These are phyloP conservation scores for Oenanthe javanica DNA, from an alignment of 140 eudicot genomes.

Conservation along the genomic window DNA sequence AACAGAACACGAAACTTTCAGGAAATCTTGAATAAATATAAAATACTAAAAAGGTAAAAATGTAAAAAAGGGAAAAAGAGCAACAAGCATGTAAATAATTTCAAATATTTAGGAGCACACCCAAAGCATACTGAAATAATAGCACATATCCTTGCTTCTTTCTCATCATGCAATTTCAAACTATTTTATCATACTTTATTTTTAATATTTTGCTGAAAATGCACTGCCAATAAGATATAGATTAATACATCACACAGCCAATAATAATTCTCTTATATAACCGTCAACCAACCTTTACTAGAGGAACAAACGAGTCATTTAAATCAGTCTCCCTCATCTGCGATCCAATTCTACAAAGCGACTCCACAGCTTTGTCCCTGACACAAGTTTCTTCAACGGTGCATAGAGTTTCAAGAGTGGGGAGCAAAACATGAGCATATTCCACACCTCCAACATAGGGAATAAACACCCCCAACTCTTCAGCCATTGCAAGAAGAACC, in stretches of 20 bases:
- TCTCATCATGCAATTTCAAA: neutral
- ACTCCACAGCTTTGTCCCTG: slow-evolving; percentile 95
- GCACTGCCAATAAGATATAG: neutral
- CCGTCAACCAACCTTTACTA: slow-evolving; percentile 67
- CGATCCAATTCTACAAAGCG: slow-evolving; percentile 81
- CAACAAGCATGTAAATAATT: neutral
- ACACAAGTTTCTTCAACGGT: slow-evolving; percentile 98
- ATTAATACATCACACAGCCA: neutral
- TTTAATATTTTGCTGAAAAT: neutral
- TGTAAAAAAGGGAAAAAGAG: neutral
- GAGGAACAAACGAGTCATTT: slow-evolving; percentile 75
- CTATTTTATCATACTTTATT: neutral
- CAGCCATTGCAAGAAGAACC: slow-evolving; percentile 97
- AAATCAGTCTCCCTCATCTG: slow-evolving; percentile 91
- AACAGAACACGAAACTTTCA: neutral
- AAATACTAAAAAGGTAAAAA: neutral
- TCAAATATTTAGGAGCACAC: neutral
- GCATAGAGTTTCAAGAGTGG: slow-evolving; percentile 89
- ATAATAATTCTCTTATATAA: neutral
- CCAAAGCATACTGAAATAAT: neutral
- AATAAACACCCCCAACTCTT: slow-evolving; percentile 90
- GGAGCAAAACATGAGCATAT: slow-evolving; percentile 82
- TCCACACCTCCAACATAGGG: slow-evolving; percentile 98
- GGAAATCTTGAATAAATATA: neutral
- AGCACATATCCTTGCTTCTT: neutral